A percentile compares a stretch with the other conserved stretches of the same genome.
Conservation (phyloP, 129 eudicot genomes). For the Pittosporum tobira region DNA sequence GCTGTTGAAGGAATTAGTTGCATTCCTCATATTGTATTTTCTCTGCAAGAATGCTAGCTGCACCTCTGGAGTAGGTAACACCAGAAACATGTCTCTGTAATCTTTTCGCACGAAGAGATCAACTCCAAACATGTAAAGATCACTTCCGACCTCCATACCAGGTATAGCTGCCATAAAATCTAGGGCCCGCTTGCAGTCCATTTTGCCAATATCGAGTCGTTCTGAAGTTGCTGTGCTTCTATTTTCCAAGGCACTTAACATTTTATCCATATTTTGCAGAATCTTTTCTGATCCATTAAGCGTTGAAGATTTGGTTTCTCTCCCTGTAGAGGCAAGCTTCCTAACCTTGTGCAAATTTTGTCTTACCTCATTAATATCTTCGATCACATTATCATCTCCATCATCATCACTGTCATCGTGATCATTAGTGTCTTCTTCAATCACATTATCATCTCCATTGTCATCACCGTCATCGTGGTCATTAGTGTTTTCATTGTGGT, state of each 20-base stretch:
- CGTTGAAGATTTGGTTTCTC: background rate
- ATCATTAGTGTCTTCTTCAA: too few species aligned
- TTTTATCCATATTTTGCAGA: background rate
- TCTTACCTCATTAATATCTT: too few species aligned
- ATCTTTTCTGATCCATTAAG: background rate
- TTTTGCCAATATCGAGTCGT: too few species aligned
- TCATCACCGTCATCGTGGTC: too few species aligned
- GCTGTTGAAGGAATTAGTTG: background rate
- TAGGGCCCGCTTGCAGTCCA: background rate
- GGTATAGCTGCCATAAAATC: background rate
- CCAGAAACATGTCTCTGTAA: background rate
- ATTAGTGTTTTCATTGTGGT: too few species aligned
- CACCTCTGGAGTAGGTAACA: background rate
- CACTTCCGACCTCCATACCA: background rate
- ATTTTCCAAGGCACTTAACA: background rate
- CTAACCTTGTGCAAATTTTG: too few species aligned
- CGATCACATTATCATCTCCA: too few species aligned
- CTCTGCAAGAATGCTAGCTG: background rate
- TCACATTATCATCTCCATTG: too few species aligned
- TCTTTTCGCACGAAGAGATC: background rate
- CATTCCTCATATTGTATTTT: background rate
- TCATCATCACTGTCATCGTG: too few species aligned
- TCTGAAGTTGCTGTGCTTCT: too few species aligned
- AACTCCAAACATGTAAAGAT: background rate
- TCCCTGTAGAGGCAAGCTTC: background rate